Evolutionary conservation across 345 rosid species (phyloP), one percentile per base, ranked within the genome.

Genomic region (Cardamine chenopodiifolia): DNA sequence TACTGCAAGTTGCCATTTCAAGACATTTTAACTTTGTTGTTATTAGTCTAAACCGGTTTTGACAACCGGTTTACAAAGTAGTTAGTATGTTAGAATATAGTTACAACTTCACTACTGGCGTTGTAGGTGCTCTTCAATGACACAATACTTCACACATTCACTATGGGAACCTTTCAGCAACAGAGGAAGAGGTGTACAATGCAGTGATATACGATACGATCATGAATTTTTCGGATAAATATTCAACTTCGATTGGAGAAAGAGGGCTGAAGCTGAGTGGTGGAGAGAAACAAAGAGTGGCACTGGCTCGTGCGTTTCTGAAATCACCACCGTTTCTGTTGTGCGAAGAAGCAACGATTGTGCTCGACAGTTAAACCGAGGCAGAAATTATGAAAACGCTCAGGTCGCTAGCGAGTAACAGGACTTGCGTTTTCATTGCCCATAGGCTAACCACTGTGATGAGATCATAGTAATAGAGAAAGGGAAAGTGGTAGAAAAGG

Each of bases 231-330:
- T 98, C 98, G 6, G 87, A 85, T 34, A 87, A 89, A 71, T 95
- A 95, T 78, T 87, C 85, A 29, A 92, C 98, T 18, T 73, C 87
- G 20, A 98, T 95, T 13, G 97, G 98, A 77, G 99, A 95, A 82
- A 85, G 99, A 70, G 99, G 99, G 23, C 82, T 95, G 72, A 88
- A 87, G 96, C 78, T 95, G 81, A 95, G 98, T 71, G 98, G 99
- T 55, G 98, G 99, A 70, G 99, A 95, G 84, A 95, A 95, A 73
- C 99, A 92, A 85, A 91, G 99, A 48, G 96, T 95, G 55, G 97
- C 97, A 47, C 78, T 95, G 5, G 98, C 99, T 72, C 97, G 97
- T 61, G 87, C 98, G 17, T 95, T 95, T 68, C 78, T 95, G 76
- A 95, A 95, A 78, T 87, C 89, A 12, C 92, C 98, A 0, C 65